Conservation (phyloP, 2,329 filamentous ascomycete genomes). For the Tolypocladium endophyticum region DNA sequence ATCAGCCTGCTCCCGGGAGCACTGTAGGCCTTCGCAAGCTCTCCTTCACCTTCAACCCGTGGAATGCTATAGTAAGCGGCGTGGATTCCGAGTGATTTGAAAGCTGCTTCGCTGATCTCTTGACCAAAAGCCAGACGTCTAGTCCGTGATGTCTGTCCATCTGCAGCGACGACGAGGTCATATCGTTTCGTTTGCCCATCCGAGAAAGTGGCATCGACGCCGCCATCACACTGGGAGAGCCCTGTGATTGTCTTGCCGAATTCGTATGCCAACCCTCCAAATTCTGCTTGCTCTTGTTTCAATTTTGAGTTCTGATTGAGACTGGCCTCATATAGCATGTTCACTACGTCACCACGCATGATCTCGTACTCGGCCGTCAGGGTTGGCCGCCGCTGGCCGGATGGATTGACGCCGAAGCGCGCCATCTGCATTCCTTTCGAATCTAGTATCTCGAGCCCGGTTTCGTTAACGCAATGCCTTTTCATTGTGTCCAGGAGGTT, state of each 20-base stretch:
- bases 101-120: not conserved
- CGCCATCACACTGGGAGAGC: too few species aligned
- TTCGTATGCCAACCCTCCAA: too few species aligned
- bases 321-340: conserved; percentile 33
- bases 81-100: not conserved
- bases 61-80: not conserved
- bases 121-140: not conserved
- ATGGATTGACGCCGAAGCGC: not conserved
- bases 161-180: conserved; percentile 38
- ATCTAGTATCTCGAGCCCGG: too few species aligned
- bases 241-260: too few species aligned
- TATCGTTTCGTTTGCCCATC: too few species aligned
- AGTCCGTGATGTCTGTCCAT: conserved; percentile 27
- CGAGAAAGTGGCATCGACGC: too few species aligned
- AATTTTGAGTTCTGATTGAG: conserved; percentile 13
- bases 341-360: conserved; percentile 42
- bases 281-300: too few species aligned
- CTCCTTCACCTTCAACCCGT: not conserved
- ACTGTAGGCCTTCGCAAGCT: not conserved
- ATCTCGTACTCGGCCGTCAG: conserved; percentile 47
- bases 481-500: too few species aligned
- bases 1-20: not conserved
- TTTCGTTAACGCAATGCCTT: too few species aligned
- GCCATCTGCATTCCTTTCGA: too few species aligned
- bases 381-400: conserved; percentile 28